Evolutionary conservation across 305 asterid species (phyloP).

Genomic region (Nicotiana rustica): DNA sequence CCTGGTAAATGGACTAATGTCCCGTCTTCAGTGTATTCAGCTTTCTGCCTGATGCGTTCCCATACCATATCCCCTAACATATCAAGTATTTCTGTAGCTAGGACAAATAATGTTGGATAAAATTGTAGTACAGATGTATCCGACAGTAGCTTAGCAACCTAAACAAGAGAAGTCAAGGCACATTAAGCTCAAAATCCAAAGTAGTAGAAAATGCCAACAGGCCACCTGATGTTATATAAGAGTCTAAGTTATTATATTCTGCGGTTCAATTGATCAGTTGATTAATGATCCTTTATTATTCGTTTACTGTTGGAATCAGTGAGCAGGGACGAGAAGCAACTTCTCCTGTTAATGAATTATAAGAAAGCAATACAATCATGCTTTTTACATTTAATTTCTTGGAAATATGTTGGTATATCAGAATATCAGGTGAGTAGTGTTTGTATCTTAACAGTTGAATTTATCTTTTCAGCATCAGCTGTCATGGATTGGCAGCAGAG

Average conservation of each 20-base stretch:
- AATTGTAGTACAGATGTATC: conserved; percentile 72
- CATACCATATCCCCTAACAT: conserved; percentile 88
- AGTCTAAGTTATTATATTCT: not conserved
- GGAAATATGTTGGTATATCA: not conserved
- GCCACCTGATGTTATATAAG: conserved; percentile 24
- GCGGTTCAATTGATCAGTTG: conserved; percentile 15
- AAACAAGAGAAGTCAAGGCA: conserved; percentile 43
- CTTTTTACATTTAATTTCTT: conserved; percentile 21
- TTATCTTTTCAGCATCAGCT: conserved; percentile 7
- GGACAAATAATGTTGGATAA: conserved; percentile 82
- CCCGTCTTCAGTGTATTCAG: conserved; percentile 66
- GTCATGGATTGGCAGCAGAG: not conserved
- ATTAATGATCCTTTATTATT: conserved; percentile 28
- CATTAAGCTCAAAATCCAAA: conserved; percentile 37
- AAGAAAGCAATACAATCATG: conserved; percentile 21
- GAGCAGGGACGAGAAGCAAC: conserved; percentile 9
- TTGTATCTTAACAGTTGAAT: not conserved
- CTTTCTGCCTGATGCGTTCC: conserved; percentile 73
- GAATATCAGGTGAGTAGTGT: conserved; percentile 7
- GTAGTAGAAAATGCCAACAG: conserved; percentile 6
- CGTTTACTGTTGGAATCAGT: conserved; percentile 7
- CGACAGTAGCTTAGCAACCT: conserved; percentile 85
- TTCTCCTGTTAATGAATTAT: not conserved
- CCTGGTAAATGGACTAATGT: conserved; percentile 65
- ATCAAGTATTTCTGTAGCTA: conserved; percentile 85